Base-by-base conservation (phyloP, 148 eudicot genomes). In the Camellia granthamiana region DNA sequence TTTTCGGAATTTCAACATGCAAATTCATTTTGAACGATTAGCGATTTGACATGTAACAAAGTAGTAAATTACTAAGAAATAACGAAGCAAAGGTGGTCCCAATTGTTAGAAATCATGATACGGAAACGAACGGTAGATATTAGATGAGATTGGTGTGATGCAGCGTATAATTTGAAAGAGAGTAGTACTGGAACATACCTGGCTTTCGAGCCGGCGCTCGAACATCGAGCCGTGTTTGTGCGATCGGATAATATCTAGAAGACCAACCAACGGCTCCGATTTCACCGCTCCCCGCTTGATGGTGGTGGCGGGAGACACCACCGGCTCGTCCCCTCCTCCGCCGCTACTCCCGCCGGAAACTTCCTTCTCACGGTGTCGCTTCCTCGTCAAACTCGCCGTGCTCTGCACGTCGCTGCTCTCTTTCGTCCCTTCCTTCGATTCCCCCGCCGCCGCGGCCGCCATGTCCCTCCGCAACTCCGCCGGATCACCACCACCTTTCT, bases 321-420 rank as follows among this genome's bases (percentile, higher is more conserved):
- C 81, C 44, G 62, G 84, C 65, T 78, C 85, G 8, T 73, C 38
- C 38, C 38, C 64, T 13, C 78, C 82, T 61, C 70, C 85, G 55
- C 85, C 82, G 70, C 84, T 72, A 11, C 77, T 19, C 3, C 80
- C 69, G 65, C 80, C 83, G 71, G 79, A 62, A 47, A 46, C 56
- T 47, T 77, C 79, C 21, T 19, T 46, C 30, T 63, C 44, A 49
- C 59, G 79, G 59, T 59, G 79, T 77, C 74, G 68, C 41, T 63
- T 80, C 72, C 49, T 63, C 43, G 63, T 80, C 42, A 80, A 64
- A 59, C 83, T 86, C 8, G 83, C 88, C 52, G 84, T 54, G 66
- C 88, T 86, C 76, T 86, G 88, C 72, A 81, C 86, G 18, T 86
- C 88, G 69, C 84, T 83, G 64, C 79, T 86, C 55, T 83, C 86